Evolutionary conservation across 2,329 filamentous ascomycete genomes (phyloP).

Genomic region (Colletotrichum agaves): DNA sequence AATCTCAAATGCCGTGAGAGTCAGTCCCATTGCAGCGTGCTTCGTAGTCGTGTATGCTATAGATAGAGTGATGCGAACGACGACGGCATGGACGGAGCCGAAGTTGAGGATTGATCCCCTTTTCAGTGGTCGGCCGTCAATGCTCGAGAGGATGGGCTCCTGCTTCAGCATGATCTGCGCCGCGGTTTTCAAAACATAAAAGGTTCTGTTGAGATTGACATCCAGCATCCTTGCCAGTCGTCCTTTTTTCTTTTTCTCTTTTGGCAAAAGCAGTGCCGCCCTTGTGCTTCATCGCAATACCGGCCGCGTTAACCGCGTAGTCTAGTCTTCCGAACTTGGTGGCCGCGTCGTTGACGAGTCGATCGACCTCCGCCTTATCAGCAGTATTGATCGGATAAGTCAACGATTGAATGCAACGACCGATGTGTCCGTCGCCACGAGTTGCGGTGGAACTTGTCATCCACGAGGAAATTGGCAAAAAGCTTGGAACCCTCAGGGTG

Average conservation of each 20-base stretch:
- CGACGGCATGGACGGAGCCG: conserved; percentile 26
- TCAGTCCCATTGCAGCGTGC: conserved; percentile 27
- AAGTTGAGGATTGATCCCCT: conserved; percentile 36
- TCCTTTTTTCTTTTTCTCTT: no score
- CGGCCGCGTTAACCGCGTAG: conserved; percentile 54
- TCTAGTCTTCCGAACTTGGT: conserved; percentile 50
- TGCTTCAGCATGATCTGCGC: conserved; percentile 57
- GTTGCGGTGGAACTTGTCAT: conserved; percentile 49
- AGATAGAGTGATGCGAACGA: conserved; percentile 28
- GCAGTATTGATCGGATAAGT: conserved; percentile 22
- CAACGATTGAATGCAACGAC: not conserved
- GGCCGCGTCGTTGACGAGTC: conserved; percentile 43
- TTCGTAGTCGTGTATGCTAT: conserved; percentile 32
- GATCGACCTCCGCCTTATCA: conserved; percentile 45
- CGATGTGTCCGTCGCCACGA: conserved; percentile 4
- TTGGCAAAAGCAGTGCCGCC: conserved; percentile 51
- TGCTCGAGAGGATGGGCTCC: conserved; percentile 49
- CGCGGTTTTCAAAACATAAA: conserved; percentile 52
- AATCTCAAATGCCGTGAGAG: conserved; percentile 49
- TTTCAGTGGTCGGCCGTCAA: conserved; percentile 41
- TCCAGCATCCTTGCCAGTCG: conserved; percentile 54
- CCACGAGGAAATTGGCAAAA: conserved; percentile 58
- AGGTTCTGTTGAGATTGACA: conserved; percentile 55
- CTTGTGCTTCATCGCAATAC: conserved; percentile 50
- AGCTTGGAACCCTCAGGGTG: conserved; percentile 62